Evolutionary conservation across 2,329 filamentous ascomycete species (phyloP), one percentile per base, ranked within the genome.

Genomic region (Pseudogymnoascus sp.): DNA sequence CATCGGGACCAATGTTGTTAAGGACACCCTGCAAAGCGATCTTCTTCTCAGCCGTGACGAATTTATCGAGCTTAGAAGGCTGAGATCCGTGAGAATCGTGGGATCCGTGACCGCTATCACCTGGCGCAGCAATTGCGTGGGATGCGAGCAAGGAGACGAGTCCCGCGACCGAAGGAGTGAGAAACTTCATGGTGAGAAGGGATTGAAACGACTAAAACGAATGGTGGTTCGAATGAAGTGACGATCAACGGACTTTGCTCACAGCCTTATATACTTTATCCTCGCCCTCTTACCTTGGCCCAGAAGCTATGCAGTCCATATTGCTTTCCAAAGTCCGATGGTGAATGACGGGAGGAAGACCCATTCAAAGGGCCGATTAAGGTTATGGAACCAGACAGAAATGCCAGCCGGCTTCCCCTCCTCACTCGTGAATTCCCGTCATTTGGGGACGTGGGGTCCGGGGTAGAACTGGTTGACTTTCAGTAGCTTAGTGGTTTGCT

Each of bases 1-100:
- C 82, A 70, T 76, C 70, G 0, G 81, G 71, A 6, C 83, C 83
- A 63, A 85, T 82, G 68, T 86, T 86, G 69, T 80, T 78, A 44
- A 85, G 71, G 13, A 81, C 76, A 26, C 81, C 79, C 67, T 82
- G 76, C 23, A 83, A 74, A 7, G 83, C 78, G 64, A 82, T 73
- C 0, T 73, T 68, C 19, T 76, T 77, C 68, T 85, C 79, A 1
- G 72, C 70, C 7, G 76, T 68, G 61, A 85, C 73, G 67, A 77
- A 81, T 10, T 68, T 69, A 26, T 71, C 69, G 5, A 74, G 31
- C 67, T 70, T 66, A 33, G 23, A 57, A 3, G 47, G 26, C 26
- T 28, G 7, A 28, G 26, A 38, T 38, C 15, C 17, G 62, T 64
- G 63, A 4, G 62, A 26, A 31, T 23, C 36, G 19, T 68, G 36